Conservation (phyloP, 2,329 filamentous ascomycete genomes). For the Alternaria incomplexa region DNA sequence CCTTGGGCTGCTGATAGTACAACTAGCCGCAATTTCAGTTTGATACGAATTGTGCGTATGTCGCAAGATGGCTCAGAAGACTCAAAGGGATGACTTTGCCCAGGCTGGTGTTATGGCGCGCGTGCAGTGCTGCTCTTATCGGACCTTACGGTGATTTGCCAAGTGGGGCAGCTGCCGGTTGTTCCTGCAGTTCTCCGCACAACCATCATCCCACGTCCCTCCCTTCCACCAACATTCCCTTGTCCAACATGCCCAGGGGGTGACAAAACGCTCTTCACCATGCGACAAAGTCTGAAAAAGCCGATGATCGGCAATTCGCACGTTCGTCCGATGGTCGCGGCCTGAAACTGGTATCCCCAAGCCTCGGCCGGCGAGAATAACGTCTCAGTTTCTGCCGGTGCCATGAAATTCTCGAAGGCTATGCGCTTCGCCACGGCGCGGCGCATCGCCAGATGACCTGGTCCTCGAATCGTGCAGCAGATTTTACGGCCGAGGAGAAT, state of each 20-base stretch:
- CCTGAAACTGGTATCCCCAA: background rate
- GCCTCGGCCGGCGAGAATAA: background rate
- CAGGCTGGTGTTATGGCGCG: background rate
- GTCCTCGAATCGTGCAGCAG: background rate
- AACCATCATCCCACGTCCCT: background rate
- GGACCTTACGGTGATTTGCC: background rate
- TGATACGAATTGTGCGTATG: background rate
- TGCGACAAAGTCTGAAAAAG: background rate
- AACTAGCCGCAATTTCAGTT: background rate
- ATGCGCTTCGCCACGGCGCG: background rate
- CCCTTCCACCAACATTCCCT: background rate
- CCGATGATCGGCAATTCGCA: background rate
- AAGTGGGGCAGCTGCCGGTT: background rate
- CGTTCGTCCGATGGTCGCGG: background rate
- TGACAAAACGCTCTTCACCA: background rate
- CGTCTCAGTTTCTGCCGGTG: background rate
- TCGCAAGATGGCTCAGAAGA: background rate
- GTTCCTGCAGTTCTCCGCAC: background rate
- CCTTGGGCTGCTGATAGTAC: background rate
- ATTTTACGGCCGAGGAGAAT: background rate
- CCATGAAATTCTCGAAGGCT: background rate
- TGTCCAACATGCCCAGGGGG: background rate
- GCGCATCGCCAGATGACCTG: background rate
- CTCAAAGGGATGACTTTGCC: background rate
- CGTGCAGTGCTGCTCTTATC: background rate